Conservation (phyloP, 257 asterid species). For the Marsdenia floribunda region DNA sequence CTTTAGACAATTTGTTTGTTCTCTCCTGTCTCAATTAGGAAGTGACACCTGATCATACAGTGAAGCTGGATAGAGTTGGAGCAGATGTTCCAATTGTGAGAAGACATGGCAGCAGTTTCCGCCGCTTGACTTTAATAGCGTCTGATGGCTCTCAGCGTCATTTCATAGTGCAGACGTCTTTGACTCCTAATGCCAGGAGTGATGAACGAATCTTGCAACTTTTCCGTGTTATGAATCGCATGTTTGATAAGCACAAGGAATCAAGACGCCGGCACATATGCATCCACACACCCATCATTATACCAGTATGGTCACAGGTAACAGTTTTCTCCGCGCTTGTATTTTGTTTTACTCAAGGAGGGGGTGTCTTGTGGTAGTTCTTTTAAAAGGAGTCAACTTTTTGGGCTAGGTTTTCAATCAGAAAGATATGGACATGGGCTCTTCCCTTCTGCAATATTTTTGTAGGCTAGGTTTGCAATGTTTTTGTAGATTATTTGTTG, state of each 20-base stretch:
- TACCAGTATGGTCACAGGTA: conserved; percentile 99
- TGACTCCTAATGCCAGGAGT: conserved; percentile 99
- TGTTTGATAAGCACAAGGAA: conserved; percentile 99
- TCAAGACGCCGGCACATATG: conserved; percentile 91
- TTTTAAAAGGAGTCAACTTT: background rate
- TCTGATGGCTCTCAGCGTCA: conserved; percentile 99
- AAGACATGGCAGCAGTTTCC: conserved; percentile 99
- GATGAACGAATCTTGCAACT: conserved; percentile 99
- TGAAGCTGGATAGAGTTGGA: conserved; percentile 94
- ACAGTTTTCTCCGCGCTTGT: conserved; percentile 12
- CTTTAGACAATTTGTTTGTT: background rate
- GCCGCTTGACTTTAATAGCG: conserved; percentile 92
- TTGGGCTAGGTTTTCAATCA: background rate
- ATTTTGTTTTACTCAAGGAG: background rate
- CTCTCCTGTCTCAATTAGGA: conserved; percentile 42
- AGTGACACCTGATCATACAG: conserved; percentile 96
- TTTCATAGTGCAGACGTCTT: conserved; percentile 95
- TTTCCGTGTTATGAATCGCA: conserved; percentile 90
- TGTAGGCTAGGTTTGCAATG: background rate
- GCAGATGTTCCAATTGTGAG: conserved; percentile 95
- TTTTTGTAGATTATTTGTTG: background rate
- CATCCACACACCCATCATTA: conserved; percentile 93
- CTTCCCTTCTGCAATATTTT: background rate
- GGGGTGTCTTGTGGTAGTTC: background rate
- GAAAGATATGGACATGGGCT: background rate